Conservation (phyloP, 2,329 filamentous ascomycete species). For the Clarireedia homoeocarpa region DNA sequence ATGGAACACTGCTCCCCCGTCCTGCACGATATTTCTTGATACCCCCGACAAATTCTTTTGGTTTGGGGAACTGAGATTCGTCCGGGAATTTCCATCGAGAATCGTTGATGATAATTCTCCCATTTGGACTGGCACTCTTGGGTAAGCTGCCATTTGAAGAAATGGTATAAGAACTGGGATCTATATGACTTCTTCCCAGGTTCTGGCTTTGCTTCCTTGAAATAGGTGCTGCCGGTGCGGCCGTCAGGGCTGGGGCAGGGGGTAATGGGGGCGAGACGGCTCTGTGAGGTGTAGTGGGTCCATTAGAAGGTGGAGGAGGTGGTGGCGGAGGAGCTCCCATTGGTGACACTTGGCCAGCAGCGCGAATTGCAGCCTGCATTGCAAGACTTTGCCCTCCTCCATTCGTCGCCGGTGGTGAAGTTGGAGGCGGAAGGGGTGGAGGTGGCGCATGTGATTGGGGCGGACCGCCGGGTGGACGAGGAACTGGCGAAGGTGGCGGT, state of each 20-base stretch:
- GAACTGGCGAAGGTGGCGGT: conserved; percentile 31
- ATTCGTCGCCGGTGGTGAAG: conserved; percentile 30
- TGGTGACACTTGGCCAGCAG: conserved; percentile 36
- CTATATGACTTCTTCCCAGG: conserved; percentile 48
- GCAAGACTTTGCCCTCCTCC: conserved; percentile 32
- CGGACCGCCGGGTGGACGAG: conserved; percentile 30
- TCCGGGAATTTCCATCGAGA: conserved; percentile 79
- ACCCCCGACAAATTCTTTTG: conserved; percentile 69
- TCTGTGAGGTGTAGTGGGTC: conserved; percentile 32
- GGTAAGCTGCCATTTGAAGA: conserved; percentile 48
- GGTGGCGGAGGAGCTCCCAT: conserved; percentile 32
- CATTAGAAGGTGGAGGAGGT: conserved; percentile 30
- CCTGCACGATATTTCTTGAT: conserved; percentile 80
- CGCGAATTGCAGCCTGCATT: conserved; percentile 38
- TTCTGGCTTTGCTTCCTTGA: conserved; percentile 33
- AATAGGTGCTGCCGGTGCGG: conserved; percentile 31
- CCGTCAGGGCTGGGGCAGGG: conserved; percentile 28
- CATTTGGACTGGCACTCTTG: conserved; percentile 40
- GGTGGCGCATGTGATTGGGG: conserved; percentile 24
- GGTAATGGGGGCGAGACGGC: conserved; percentile 31
- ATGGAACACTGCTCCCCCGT: conserved; percentile 84
- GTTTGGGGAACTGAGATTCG: conserved; percentile 75
- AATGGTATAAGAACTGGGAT: conserved; percentile 70
- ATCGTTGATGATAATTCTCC: conserved; percentile 61
- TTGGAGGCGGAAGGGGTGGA: conserved; percentile 26